These are phyloP conservation scores for Amniculicola lignicola DNA, from an alignment of 495 filamentous ascomycete species.

Conservation along the genomic window DNA sequence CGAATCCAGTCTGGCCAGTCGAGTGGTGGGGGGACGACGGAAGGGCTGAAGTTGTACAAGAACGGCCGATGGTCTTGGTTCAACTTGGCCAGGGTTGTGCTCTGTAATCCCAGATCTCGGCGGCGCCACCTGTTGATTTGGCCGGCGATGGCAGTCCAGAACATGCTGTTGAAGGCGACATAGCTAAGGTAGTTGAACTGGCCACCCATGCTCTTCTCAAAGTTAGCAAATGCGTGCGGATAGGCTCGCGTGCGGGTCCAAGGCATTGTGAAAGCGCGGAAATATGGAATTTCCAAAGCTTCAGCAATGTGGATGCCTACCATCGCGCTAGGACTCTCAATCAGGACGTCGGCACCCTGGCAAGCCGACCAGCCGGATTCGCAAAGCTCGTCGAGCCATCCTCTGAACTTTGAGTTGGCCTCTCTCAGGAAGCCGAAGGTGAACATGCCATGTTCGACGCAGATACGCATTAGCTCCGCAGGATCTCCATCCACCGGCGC, in stretches of 20 bases:
- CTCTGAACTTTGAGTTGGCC: slow-evolving; percentile 83
- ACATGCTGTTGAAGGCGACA: slow-evolving; percentile 94
- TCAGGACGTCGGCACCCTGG: slow-evolving; percentile 82
- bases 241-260: slow-evolving; percentile 96
- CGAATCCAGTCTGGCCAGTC: slow-evolving; percentile 98
- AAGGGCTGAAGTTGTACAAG: slow-evolving; percentile 93
- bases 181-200: slow-evolving; percentile 94
- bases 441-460: slow-evolving; percentile 97
- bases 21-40: slow-evolving; percentile 84
- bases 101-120: slow-evolving; percentile 69
- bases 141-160: slow-evolving; percentile 88
- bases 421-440: slow-evolving; percentile 86
- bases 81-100: slow-evolving; percentile 83
- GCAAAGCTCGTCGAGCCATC: slow-evolving; percentile 88
- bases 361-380: slow-evolving; percentile 81
- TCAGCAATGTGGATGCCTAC: slow-evolving; percentile 98
- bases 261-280: slow-evolving; percentile 97
- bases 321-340: slow-evolving; percentile 97
- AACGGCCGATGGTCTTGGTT: slow-evolving; percentile 96
- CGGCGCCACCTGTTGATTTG: slow-evolving; percentile 94
- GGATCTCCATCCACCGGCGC: slow-evolving; percentile 85
- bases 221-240: slow-evolving; percentile 95
- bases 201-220: slow-evolving; percentile 89
- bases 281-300: slow-evolving; percentile 88
- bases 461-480: slow-evolving; percentile 89